These are phyloP conservation scores for Oemleria cerasiformis DNA, from an alignment of 306 rosid genomes.

Conservation along the genomic window DNA sequence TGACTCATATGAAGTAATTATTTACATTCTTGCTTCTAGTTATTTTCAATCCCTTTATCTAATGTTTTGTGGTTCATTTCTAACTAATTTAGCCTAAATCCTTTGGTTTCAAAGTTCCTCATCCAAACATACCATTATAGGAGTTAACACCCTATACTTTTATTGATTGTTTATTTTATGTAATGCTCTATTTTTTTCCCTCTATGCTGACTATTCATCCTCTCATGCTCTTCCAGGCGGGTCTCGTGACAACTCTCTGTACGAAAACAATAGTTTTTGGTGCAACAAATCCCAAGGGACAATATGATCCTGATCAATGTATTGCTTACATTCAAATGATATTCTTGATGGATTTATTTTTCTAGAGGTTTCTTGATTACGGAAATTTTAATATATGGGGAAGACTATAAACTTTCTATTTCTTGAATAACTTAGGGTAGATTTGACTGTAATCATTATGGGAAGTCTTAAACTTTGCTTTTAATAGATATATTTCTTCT, in stretches of 20 bases:
- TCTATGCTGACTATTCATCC: constrained; percentile 28
- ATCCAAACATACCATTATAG: neutral
- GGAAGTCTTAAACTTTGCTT: neutral
- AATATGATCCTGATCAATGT: constrained; percentile 94
- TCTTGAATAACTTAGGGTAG: constrained; percentile 6
- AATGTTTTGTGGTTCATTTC: too few species aligned
- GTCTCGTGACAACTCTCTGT: constrained; percentile 95
- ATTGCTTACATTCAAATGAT: constrained; percentile 39
- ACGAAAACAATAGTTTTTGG: constrained; percentile 91
- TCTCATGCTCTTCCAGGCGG: constrained; percentile 62
- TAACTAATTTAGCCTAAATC: too few species aligned
- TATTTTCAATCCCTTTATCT: too few species aligned
- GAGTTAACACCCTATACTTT: neutral
- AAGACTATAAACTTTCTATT: constrained; percentile 11
- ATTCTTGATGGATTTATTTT: constrained; percentile 20
- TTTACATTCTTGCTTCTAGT: too few species aligned
- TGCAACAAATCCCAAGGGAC: constrained; percentile 97
- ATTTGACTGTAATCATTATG: neutral
- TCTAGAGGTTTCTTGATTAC: constrained; percentile 13
- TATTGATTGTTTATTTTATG: neutral
- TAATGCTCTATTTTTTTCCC: neutral
- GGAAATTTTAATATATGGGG: constrained; percentile 12
- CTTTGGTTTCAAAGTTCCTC: too few species aligned
- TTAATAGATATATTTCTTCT: neutral
- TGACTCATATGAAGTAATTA: too few species aligned